Conservation (phyloP, 139 green algal species). For the Astrephomene gubernaculifera region DNA sequence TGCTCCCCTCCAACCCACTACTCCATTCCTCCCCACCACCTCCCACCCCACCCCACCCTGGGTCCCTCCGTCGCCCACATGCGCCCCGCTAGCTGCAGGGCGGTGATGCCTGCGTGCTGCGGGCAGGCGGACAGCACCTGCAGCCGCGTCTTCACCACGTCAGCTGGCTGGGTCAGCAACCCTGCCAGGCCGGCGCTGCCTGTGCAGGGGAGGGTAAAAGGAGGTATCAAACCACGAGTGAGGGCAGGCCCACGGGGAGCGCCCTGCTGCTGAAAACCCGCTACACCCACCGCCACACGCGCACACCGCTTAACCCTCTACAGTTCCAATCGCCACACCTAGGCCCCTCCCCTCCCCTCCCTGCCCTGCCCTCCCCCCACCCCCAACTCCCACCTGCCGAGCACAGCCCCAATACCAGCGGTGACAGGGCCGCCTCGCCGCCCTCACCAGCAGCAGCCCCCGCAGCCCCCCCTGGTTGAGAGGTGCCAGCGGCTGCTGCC, state of each 20-base stretch:
- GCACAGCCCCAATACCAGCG: constrained; percentile 50
- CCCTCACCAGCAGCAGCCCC: neutral
- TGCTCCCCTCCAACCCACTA: no score
- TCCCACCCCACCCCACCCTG: constrained; percentile 2
- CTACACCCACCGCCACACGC: neutral
- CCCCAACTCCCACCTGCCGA: constrained; percentile 60
- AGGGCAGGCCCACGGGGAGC: neutral
- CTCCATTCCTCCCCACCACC: no score
- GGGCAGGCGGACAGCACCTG: constrained; percentile 65
- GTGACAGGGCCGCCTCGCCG: constrained; percentile 26
- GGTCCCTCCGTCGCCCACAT: constrained; percentile 63
- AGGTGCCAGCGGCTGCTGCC: neutral
- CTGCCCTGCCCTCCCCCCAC: no score
- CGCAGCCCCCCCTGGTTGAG: neutral
- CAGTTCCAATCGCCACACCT: neutral
- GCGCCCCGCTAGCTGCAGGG: constrained; percentile 41
- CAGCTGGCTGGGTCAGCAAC: constrained; percentile 78
- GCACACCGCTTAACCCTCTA: neutral
- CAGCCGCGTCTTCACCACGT: constrained; percentile 89
- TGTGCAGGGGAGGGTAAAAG: constrained; percentile 2
- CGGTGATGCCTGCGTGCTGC: constrained; percentile 5
- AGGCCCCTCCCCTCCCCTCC: neutral
- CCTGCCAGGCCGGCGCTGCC: constrained; percentile 67
- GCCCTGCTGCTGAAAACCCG: neutral
- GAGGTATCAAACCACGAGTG: neutral